A percentile compares a stretch with the other conserved stretches of the same genome.
Conservation (phyloP, 345 rosid species). For the Eucalyptus urophylla region DNA sequence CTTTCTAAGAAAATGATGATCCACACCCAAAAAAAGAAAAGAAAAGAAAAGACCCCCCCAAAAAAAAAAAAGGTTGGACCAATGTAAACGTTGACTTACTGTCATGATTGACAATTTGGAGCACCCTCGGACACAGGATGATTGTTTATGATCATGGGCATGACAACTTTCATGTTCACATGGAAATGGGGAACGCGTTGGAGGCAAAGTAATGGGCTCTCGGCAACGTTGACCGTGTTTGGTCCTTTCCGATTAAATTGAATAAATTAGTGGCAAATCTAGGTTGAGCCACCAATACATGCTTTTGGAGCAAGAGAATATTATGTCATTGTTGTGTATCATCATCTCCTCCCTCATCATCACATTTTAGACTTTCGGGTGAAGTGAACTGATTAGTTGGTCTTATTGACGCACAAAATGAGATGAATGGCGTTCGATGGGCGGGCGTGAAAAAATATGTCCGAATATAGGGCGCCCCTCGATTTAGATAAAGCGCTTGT, state of each 20-base stretch:
- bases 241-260: not conserved
- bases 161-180: not conserved
- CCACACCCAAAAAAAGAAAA: too few relatives aligned
- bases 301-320: not conserved
- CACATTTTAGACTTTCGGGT: not conserved
- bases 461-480: accelerated
- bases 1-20: not conserved
- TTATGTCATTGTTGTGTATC: not conserved
- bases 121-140: not conserved
- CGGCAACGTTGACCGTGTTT: not conserved
- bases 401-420: not conserved
- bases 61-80: not conserved
- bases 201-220: not conserved
- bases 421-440: accelerated
- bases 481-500: not conserved
- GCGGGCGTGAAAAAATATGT: not conserved
- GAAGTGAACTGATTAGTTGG: not conserved
- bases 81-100: not conserved
- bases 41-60: not conserved
- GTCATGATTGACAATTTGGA: not conserved
- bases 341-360: not conserved
- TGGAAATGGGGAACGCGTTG: not conserved
- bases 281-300: not conserved
- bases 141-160: not conserved
- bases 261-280: not conserved